Percentiles rank a stretch among this genome's conserved stretches.
These are phyloP conservation scores for Skeletonema menzelii DNA, from an alignment of 108 stramenopile genomes.

Conservation along the genomic window DNA sequence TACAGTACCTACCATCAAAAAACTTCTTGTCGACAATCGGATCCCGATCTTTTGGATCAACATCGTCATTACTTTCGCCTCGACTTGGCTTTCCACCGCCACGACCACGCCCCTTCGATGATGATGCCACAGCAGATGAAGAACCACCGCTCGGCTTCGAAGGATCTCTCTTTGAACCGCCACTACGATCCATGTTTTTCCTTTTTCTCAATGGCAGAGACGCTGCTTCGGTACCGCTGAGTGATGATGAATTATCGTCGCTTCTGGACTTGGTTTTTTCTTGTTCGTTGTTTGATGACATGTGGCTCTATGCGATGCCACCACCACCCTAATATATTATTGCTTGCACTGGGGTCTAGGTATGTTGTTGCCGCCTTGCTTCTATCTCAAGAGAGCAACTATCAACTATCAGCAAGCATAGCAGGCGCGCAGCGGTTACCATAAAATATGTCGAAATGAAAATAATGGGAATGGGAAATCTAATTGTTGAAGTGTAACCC, in stretches of 20 bases:
- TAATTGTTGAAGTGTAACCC: too few relatives aligned
- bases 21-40: slow-evolving; percentile 5
- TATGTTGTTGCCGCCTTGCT: too few relatives aligned
- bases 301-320: slow-evolving; percentile 1
- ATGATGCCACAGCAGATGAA: not conserved
- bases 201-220: not conserved
- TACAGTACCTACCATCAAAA: slow-evolving; percentile 7
- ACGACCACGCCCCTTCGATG: not conserved
- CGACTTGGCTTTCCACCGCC: not conserved
- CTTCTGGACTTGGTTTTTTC: not conserved
- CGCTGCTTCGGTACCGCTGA: not conserved
- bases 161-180: not conserved
- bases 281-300: not conserved
- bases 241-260: not conserved
- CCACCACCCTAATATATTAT: not conserved
- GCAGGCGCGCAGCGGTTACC: too few relatives aligned
- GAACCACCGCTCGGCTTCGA: not conserved
- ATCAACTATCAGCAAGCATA: too few relatives aligned
- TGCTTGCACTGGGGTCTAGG: not conserved
- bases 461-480: too few relatives aligned
- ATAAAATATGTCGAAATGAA: too few relatives aligned
- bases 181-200: not conserved
- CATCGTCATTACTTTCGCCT: not conserved
- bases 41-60: slow-evolving; percentile 5
- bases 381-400: too few relatives aligned